These are phyloP conservation scores for Nadsonia fulvescens DNA, from an alignment of 805 yeast genomes.

Conservation along the genomic window DNA sequence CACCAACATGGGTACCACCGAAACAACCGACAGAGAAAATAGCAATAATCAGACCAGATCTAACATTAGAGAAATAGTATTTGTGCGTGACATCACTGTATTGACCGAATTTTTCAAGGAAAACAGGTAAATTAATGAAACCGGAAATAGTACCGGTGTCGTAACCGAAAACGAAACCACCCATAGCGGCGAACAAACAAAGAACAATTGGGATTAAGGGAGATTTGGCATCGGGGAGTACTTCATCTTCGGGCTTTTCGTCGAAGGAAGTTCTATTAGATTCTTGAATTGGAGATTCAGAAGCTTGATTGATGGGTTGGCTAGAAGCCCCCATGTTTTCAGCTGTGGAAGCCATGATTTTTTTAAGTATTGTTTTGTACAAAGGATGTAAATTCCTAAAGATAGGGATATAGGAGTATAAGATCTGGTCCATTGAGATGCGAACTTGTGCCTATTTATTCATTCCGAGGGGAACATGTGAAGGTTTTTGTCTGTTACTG, in stretches of 20 bases:
- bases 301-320: no score
- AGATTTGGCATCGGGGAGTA: no score
- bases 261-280: no score
- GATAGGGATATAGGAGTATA: neutral
- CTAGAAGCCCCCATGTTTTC: no score
- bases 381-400: neutral
- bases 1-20: slow-evolving; percentile 44
- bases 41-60: slow-evolving; percentile 54
- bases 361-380: neutral
- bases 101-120: slow-evolving; percentile 30
- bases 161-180: slow-evolving; percentile 51
- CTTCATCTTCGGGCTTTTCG: no score
- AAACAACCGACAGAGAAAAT: slow-evolving; percentile 57
- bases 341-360: no score
- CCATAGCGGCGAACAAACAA: slow-evolving; percentile 40
- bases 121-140: slow-evolving; percentile 40
- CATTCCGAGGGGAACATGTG: slow-evolving; percentile 3
- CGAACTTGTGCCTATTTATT: slow-evolving; percentile 1
- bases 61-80: slow-evolving; percentile 27
- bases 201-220: slow-evolving; percentile 14
- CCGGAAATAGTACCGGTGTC: slow-evolving; percentile 57
- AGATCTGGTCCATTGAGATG: slow-evolving; percentile 1
- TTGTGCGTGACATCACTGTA: slow-evolving; percentile 17
- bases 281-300: no score
- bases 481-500: slow-evolving; percentile 3